Conservation (phyloP, 129 eudicot genomes). For the Chrysanthemum lavandulifolium region DNA sequence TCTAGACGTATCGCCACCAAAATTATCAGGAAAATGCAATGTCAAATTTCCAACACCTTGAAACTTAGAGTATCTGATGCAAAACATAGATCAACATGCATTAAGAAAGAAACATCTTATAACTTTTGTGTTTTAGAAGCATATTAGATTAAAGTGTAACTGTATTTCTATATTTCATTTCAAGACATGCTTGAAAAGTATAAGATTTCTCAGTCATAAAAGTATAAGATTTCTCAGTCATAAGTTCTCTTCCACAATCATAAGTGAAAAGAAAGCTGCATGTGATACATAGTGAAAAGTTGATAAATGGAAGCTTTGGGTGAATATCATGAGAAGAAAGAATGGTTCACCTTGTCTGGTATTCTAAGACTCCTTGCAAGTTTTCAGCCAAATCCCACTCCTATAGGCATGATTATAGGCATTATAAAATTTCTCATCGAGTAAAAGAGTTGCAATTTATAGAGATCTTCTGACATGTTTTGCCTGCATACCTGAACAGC, state of each 20-base stretch:
- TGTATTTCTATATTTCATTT: background rate
- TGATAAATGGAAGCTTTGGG: background rate
- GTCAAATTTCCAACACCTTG: conserved; percentile 95
- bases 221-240: background rate
- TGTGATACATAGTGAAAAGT: background rate
- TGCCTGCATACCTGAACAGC: conserved; percentile 68
- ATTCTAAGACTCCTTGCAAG: conserved; percentile 84
- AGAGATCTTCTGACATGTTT: conserved; percentile 11
- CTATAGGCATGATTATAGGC: conserved; percentile 34
- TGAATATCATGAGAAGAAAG: background rate
- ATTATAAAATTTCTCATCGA: conserved; percentile 11
- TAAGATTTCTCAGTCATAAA: background rate
- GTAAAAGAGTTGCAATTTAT: conserved; percentile 1
- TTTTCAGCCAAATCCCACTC: conserved; percentile 98
- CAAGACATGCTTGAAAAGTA: background rate
- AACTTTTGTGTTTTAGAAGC: conserved; percentile 11
- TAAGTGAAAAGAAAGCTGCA: background rate
- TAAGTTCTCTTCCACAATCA: conserved; percentile 4
- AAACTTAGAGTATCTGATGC: conserved; percentile 79
- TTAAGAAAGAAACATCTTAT: conserved; percentile 13
- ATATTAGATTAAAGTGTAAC: background rate
- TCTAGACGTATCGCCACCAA: conserved; percentile 86
- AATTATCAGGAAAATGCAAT: conserved; percentile 91
- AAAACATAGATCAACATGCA: conserved; percentile 14
- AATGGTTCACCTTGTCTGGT: conserved; percentile 80